Evolutionary conservation across 164 flowering plant genomes (phyloP).

Genomic region (Nymphaea thermarum): DNA sequence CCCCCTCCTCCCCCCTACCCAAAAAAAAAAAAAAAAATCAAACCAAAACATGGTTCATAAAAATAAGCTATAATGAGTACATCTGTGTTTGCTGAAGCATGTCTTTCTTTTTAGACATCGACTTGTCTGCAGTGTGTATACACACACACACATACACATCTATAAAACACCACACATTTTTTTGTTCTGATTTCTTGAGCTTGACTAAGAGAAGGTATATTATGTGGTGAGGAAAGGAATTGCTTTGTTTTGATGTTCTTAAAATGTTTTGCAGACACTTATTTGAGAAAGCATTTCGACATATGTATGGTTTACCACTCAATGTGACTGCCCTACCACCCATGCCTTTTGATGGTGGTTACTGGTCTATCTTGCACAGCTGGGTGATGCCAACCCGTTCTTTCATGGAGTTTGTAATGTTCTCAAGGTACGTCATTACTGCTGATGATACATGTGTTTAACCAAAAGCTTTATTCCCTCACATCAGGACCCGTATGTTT

Average conservation of each 20-base stretch:
- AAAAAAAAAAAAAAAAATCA: too few relatives aligned
- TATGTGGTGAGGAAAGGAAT: neutral
- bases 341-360: constrained; percentile 88
- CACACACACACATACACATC: too few relatives aligned
- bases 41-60: too few relatives aligned
- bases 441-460: too few relatives aligned
- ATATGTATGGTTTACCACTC: constrained; percentile 69
- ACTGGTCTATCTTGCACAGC: constrained; percentile 86
- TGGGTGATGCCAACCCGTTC: constrained; percentile 99
- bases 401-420: constrained; percentile 86
- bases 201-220: neutral
- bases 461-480: neutral
- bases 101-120: too few relatives aligned
- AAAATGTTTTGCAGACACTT: constrained; percentile 39
- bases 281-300: constrained; percentile 70
- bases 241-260: neutral
- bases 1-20: too few relatives aligned
- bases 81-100: too few relatives aligned
- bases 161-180: too few relatives aligned
- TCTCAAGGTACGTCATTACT: constrained; percentile 42
- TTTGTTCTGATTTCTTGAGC: neutral
- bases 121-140: too few relatives aligned
- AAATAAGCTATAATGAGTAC: too few relatives aligned
- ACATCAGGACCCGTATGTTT: neutral
- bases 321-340: constrained; percentile 79